Conservation (phyloP, 1,284 basidiomycete species). For the Papiliotrema flavescens region DNA sequence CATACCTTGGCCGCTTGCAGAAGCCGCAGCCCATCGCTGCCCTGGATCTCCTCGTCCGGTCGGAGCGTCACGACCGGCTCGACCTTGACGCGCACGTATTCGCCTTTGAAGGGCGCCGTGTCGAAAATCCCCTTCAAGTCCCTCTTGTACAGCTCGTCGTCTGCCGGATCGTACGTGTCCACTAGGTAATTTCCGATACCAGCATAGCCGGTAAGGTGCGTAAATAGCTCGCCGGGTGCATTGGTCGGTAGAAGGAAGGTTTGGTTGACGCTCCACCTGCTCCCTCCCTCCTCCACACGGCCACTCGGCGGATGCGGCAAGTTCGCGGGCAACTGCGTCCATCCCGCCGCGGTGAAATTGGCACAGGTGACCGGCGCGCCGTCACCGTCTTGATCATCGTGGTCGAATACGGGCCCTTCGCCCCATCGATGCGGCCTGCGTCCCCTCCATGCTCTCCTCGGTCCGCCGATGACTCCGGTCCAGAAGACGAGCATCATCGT, state of each 20-base stretch:
- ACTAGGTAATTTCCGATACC: slow-evolving; percentile 10
- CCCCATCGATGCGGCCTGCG: background rate
- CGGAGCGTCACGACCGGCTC: slow-evolving; percentile 11
- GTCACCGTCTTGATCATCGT: background rate
- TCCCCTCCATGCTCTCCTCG: background rate
- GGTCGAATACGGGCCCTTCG: background rate
- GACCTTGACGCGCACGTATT: slow-evolving; percentile 13
- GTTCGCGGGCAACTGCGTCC: background rate
- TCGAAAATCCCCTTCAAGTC: background rate
- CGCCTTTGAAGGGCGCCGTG: slow-evolving; percentile 2
- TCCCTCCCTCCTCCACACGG: background rate
- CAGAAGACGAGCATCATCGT: background rate
- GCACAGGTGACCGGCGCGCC: background rate
- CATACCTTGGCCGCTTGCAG: slow-evolving; percentile 11
- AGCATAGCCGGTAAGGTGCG: slow-evolving; percentile 8
- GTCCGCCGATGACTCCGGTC: background rate
- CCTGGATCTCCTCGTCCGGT: background rate
- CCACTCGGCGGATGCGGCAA: background rate
- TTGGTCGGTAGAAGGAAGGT: slow-evolving; percentile 12
- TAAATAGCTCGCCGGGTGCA: slow-evolving; percentile 6
- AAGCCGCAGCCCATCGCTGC: slow-evolving; percentile 12
- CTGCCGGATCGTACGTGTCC: slow-evolving; percentile 7
- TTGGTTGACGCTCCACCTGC: slow-evolving; percentile 7
- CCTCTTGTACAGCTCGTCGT: background rate
- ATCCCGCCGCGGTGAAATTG: background rate